Base-by-base conservation (phyloP, 2,329 filamentous ascomycete genomes). In the Aspergillus pseudonomiae region DNA sequence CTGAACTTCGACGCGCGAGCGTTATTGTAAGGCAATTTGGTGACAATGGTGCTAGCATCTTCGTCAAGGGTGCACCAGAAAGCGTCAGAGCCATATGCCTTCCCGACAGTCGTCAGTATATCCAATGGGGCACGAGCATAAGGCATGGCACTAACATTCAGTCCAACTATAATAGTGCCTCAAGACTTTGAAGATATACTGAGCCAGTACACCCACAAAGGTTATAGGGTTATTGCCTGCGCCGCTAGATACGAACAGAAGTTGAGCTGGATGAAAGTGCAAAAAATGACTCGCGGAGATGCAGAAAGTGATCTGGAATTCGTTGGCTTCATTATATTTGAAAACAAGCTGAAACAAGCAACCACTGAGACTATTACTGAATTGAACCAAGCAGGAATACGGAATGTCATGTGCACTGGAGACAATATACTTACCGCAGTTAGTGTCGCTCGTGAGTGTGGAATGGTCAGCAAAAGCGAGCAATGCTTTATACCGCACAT, bases 371-470 rank as follows among this genome's bases (percentile, higher is more conserved):
- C 97, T 39, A 87, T 99, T 30, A 86, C 91, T 61, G 94, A 98
- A 78, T 85, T 99, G 3, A 85, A 88, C 36, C 84, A 90, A 59
- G 94, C 96, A 9, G 91, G 91, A 61, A 97, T 99, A 68, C 88
- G 92, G 41, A 90, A 91, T 32, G 89, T 97, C 58, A 99, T 99
- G 95, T 96, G 96, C 66, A 99, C 95, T 0, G 95, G 95, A 34
- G 95, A 99, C 82, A 99, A 99, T 70, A 98, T 98, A 66, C 81
- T 98, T 60, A 99, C 95, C 11, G 95, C 95, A 26, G 94, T 99
- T 73, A 97, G 94, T 71, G 95, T 99, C 60, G 94, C 93, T 4
- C 87, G 94, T 71, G 94, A 98, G 73, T 97, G 94, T 76, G 87
- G 89, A 48, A 82, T 99, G 61, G 89, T 98, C 68, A 88, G 94